These are phyloP conservation scores for Pleurotus eryngii DNA, from an alignment of 768 basidiomycete species.

Conservation along the genomic window DNA sequence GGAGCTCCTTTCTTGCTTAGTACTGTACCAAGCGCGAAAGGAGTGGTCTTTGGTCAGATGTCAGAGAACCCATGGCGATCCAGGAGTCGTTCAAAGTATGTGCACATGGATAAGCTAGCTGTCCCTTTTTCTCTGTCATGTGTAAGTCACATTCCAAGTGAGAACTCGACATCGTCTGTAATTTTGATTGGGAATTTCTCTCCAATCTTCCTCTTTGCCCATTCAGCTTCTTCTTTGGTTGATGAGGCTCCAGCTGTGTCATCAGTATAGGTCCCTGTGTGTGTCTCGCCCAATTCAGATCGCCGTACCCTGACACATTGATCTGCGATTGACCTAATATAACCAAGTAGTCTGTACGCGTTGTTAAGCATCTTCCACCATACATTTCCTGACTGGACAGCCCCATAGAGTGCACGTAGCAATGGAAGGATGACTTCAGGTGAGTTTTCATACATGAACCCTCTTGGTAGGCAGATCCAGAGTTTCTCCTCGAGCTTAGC, in stretches of 20 bases:
- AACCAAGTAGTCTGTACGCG: constrained; percentile 6
- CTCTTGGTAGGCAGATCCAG: constrained; percentile 28
- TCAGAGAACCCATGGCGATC: constrained; percentile 4
- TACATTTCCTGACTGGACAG: constrained; percentile 6
- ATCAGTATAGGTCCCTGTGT: constrained; percentile 10
- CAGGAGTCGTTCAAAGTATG: constrained; percentile 13
- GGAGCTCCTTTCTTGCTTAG: background rate
- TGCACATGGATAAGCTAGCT: background rate
- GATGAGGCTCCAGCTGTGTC: constrained; percentile 7
- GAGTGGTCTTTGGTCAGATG: constrained; percentile 8
- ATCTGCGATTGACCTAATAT: constrained; percentile 7
- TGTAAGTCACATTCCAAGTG: constrained; percentile 5
- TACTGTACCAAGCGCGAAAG: constrained; percentile 6
- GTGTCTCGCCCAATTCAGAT: constrained; percentile 1
- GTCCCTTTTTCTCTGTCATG: constrained; percentile 8
- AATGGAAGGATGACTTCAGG: background rate
- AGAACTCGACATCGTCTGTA: constrained; percentile 1
- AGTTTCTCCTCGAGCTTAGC: constrained; percentile 18
- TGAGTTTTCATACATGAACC: background rate
- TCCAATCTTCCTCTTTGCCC: constrained; percentile 8
- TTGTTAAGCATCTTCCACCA: constrained; percentile 10
- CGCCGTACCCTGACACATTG: constrained; percentile 6
- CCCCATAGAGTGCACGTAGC: constrained; percentile 12
- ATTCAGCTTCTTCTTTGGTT: background rate
- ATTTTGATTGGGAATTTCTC: background rate